These are phyloP conservation scores for Imleria badia DNA, from an alignment of 768 basidiomycete genomes.

Conservation along the genomic window DNA sequence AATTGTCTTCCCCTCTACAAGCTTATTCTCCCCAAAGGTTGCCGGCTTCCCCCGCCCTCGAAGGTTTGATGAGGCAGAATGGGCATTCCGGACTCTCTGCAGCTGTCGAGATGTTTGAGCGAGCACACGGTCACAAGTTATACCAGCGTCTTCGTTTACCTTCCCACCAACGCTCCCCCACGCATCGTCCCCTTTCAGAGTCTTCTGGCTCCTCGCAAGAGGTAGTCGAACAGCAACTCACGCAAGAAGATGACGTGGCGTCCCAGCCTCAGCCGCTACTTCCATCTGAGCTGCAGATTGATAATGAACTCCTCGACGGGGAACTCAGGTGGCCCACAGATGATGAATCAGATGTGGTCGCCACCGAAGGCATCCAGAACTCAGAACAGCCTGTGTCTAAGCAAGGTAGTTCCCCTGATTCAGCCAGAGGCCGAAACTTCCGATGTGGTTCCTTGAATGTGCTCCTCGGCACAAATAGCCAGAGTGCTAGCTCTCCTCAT, in stretches of 20 bases:
- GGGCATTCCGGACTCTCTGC: slow-evolving; percentile 5
- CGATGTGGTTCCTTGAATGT: slow-evolving; percentile 25
- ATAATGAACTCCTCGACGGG: slow-evolving; percentile 8
- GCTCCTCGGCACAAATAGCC: not conserved
- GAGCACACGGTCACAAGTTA: slow-evolving; percentile 2
- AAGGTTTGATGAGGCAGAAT: slow-evolving; percentile 12
- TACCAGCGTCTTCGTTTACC: not conserved
- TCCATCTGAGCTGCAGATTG: not conserved
- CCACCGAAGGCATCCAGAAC: not conserved
- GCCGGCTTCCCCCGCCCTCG: slow-evolving; percentile 24
- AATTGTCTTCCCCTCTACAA: slow-evolving; percentile 22
- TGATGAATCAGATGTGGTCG: slow-evolving; percentile 9
- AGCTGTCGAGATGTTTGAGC: slow-evolving; percentile 23
- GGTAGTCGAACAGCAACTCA: slow-evolving; percentile 50
- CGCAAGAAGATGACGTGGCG: slow-evolving; percentile 35
- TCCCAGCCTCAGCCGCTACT: slow-evolving; percentile 3
- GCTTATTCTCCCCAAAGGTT: slow-evolving; percentile 8
- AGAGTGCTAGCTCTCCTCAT: not conserved
- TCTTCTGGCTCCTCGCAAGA: slow-evolving; percentile 40
- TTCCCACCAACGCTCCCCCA: slow-evolving; percentile 6
- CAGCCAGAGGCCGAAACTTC: slow-evolving; percentile 15
- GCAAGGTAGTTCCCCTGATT: slow-evolving; percentile 2
- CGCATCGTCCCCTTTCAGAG: slow-evolving; percentile 15
- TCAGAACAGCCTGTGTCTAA: not conserved
- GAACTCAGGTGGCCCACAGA: slow-evolving; percentile 32